Percentiles rank a stretch among this genome's conserved stretches.
phyloP scores from a whole-genome alignment of 2,329 filamentous ascomycete species.

The Hypoxylon sp. region DNA sequence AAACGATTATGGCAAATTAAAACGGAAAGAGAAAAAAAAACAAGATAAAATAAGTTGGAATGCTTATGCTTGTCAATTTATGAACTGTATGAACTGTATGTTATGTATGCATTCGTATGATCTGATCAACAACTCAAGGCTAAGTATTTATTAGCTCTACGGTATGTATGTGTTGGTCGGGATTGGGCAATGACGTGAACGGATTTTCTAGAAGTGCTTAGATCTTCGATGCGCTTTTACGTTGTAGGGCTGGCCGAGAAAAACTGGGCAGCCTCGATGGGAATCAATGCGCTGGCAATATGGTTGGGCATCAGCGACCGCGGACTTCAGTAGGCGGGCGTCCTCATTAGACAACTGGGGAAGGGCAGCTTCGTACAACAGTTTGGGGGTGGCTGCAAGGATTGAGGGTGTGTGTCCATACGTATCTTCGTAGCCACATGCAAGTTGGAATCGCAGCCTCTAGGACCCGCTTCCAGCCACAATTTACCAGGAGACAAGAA shows the following conservation, averaged over 20 bases:
- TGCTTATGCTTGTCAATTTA: constrained; percentile 37
- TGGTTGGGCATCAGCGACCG: constrained; percentile 54
- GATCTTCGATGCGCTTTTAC: constrained; percentile 46
- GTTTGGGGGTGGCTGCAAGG: constrained; percentile 35
- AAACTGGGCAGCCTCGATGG: constrained; percentile 48
- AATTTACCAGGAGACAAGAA: constrained; percentile 14
- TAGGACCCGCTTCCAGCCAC: constrained; percentile 16
- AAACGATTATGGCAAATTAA: not conserved
- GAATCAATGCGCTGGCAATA: constrained; percentile 55
- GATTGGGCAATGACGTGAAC: constrained; percentile 46
- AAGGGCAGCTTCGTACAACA: constrained; percentile 26
- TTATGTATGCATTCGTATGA: constrained; percentile 33
- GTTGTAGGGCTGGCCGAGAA: constrained; percentile 44
- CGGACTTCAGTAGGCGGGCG: constrained; percentile 13
- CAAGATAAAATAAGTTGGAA: constrained; percentile 28
- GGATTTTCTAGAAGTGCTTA: constrained; percentile 43
- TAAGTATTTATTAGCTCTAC: constrained; percentile 40
- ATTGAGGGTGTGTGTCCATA: constrained; percentile 24
- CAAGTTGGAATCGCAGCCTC: constrained; percentile 1
- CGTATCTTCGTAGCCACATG: constrained; percentile 14
- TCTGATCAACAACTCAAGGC: constrained; percentile 43
- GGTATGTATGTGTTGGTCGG: constrained; percentile 45
- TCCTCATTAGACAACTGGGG: constrained; percentile 15
- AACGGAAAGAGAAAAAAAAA: constrained; percentile 15
- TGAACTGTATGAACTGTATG: constrained; percentile 35